A percentile compares a stretch with the other conserved stretches of the same genome.
Evolutionary conservation across 2,329 filamentous ascomycete species (phyloP).

Genomic region (Aspergillus sp.): DNA sequence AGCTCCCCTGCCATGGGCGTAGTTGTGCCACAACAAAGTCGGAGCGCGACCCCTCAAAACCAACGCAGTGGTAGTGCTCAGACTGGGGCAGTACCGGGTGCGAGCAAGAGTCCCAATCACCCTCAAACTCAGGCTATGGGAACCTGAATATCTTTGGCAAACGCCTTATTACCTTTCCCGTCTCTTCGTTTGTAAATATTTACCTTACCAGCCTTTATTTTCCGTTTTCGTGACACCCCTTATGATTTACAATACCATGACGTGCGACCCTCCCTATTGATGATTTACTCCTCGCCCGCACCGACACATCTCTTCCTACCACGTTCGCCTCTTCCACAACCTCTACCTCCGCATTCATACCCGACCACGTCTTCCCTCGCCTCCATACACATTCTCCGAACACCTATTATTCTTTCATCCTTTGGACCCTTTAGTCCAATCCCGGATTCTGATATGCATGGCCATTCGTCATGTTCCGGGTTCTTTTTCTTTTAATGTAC

Average conservation of each 20-base stretch:
- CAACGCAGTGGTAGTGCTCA: constrained; percentile 47
- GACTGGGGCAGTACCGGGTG: constrained; percentile 35
- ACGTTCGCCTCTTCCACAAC: background rate
- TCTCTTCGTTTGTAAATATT: constrained; percentile 36
- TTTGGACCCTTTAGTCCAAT: background rate
- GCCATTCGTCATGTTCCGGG: constrained; percentile 4
- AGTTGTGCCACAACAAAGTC: constrained; percentile 41
- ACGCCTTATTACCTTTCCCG: background rate
- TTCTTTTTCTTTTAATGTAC: constrained; percentile 18
- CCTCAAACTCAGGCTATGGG: constrained; percentile 43
- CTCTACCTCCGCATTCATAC: background rate
- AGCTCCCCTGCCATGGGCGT: constrained; percentile 48
- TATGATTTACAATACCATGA: constrained; percentile 8
- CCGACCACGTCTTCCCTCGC: background rate
- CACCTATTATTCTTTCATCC: background rate
- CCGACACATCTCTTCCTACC: background rate
- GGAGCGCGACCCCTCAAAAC: constrained; percentile 48
- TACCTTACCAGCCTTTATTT: constrained; percentile 19
- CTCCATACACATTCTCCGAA: background rate
- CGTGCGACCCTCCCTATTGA: background rate
- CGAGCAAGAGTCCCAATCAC: constrained; percentile 44
- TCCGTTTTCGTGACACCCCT: constrained; percentile 1
- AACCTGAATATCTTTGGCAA: constrained; percentile 22
- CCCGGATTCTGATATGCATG: background rate
- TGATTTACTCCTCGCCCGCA: background rate